Percentiles rank a stretch among this genome's conserved stretches.
These are phyloP conservation scores for Zygotorulaspora chibaensis DNA, from an alignment of 805 yeast genomes.

Conservation along the genomic window DNA sequence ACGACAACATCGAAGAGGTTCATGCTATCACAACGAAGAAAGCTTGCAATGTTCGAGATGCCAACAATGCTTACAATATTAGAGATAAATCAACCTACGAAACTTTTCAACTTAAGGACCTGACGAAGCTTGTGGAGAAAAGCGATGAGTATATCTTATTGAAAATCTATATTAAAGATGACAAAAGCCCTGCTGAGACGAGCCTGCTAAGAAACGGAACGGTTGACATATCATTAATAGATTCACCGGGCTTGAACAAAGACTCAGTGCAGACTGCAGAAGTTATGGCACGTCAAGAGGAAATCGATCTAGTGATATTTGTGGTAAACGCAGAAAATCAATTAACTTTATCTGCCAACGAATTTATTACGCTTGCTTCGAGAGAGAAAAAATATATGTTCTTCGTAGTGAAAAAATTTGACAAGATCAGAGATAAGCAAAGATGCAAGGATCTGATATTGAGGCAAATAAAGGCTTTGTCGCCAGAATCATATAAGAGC, in stretches of 20 bases:
- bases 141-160: conserved; percentile 68
- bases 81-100: conserved; percentile 64
- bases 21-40: conserved; percentile 74
- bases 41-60: conserved; percentile 26
- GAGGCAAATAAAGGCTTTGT: conserved; percentile 76
- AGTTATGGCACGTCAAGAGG: conserved; percentile 93
- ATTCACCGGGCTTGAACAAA: conserved; percentile 94
- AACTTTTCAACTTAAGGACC: conserved; percentile 46
- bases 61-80: conserved; percentile 32
- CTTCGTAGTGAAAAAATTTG: conserved; percentile 91
- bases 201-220: conserved; percentile 84
- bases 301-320: conserved; percentile 91
- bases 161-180: conserved; percentile 78
- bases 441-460: conserved; percentile 73
- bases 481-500: conserved; percentile 89
- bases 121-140: conserved; percentile 68
- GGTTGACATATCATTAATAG: conserved; percentile 86
- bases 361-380: conserved; percentile 85
- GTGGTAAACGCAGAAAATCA: conserved; percentile 96
- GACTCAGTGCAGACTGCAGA: conserved; percentile 93
- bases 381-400: conserved; percentile 88
- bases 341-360: conserved; percentile 89
- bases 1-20: conserved; percentile 77
- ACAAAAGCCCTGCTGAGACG: conserved; percentile 51
- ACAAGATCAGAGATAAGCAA: conserved; percentile 73